These are phyloP conservation scores for Petunia secreta DNA, from an alignment of 257 asterid species.

Conservation along the genomic window DNA sequence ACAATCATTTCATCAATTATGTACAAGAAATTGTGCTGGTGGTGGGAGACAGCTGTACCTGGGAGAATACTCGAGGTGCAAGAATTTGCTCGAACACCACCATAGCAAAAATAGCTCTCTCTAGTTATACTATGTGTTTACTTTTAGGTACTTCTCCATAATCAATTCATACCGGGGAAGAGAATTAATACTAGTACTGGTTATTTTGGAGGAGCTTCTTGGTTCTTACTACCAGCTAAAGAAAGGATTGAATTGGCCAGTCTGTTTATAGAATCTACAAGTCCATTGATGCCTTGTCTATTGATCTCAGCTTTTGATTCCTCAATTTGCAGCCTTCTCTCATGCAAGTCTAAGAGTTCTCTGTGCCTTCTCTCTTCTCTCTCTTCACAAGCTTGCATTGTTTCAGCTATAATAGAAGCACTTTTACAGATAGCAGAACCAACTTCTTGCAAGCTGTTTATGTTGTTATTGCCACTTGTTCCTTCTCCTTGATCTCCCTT, in stretches of 20 bases:
- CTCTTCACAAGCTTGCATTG: conserved; percentile 69
- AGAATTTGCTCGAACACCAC: no score
- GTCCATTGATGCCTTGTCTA: conserved; percentile 72
- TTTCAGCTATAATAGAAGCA: conserved; percentile 67
- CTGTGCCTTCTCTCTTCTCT: conserved; percentile 74
- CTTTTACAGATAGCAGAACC: conserved; percentile 71
- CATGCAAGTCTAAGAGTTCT: conserved; percentile 65
- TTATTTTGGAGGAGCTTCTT: conserved; percentile 36
- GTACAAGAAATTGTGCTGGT: not conserved
- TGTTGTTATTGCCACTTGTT: conserved; percentile 16
- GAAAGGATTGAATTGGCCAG: conserved; percentile 78
- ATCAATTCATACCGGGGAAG: not conserved
- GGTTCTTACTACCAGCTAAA: conserved; percentile 55
- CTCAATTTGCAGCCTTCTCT: conserved; percentile 72
- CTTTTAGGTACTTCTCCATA: not conserved
- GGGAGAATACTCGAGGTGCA: no score
- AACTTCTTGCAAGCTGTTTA: conserved; percentile 24
- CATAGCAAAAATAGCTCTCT: not conserved
- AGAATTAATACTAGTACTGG: not conserved
- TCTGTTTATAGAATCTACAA: conserved; percentile 82
- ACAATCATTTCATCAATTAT: not conserved
- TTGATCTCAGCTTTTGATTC: conserved; percentile 80
- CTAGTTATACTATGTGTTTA: not conserved
- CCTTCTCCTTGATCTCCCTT: conserved; percentile 33
- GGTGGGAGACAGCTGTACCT: no score